Evolutionary conservation across 768 basidiomycete genomes (phyloP).

Genomic region (Suillus spraguei): DNA sequence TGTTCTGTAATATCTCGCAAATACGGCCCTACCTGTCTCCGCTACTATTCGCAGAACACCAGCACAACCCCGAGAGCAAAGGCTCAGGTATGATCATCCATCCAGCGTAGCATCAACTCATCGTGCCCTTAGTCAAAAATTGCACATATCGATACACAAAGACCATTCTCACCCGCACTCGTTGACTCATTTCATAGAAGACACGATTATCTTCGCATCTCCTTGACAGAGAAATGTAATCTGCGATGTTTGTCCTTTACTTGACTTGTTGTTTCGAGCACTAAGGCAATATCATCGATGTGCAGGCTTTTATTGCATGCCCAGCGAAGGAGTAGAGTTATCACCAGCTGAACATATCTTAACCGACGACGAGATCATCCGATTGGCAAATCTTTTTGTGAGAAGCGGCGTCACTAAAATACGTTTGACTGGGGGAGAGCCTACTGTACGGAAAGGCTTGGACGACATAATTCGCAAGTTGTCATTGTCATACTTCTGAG

Average conservation of each 20-base stretch:
- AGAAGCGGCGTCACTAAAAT: conserved; percentile 85
- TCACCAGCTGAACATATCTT: conserved; percentile 71
- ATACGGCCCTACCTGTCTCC: background rate
- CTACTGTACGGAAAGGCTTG: conserved; percentile 79
- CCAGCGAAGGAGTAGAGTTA: conserved; percentile 73
- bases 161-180: conserved; percentile 53
- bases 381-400: conserved; percentile 78
- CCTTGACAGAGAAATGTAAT: conserved; percentile 86
- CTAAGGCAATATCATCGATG: background rate
- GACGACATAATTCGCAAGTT: conserved; percentile 65
- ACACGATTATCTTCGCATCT: conserved; percentile 89
- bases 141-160: conserved; percentile 49
- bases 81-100: conserved; percentile 22
- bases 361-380: conserved; percentile 73
- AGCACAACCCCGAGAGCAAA: conserved; percentile 17
- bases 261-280: background rate
- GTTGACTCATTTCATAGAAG: conserved; percentile 67
- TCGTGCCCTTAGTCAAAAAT: conserved; percentile 41
- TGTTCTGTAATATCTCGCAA: background rate
- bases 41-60: conserved; percentile 11
- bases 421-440: conserved; percentile 86
- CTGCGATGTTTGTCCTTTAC: conserved; percentile 62
- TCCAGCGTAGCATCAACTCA: background rate
- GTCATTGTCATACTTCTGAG: background rate
- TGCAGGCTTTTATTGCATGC: conserved; percentile 92